Conservation (phyloP, 441 rosid genomes). For the Bocquillonia castaneifolia region DNA sequence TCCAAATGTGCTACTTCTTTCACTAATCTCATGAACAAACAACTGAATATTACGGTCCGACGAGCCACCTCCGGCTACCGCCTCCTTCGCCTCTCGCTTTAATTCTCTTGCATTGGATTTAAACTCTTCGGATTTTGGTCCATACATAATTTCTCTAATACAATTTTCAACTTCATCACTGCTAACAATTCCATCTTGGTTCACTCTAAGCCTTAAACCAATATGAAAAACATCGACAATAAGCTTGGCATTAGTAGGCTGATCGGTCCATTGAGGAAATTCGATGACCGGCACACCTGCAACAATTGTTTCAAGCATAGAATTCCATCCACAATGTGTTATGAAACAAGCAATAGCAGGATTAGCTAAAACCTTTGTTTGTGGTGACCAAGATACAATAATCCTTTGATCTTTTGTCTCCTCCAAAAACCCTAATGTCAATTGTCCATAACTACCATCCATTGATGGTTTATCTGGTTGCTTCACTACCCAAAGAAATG, state of each 20-base stretch:
- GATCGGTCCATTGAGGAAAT: constrained; percentile 78
- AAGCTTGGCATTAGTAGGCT: constrained; percentile 66
- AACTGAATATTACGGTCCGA: constrained; percentile 36
- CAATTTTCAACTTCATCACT: constrained; percentile 29
- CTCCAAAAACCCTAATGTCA: constrained; percentile 52
- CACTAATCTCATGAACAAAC: constrained; percentile 32
- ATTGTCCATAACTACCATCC: constrained; percentile 22
- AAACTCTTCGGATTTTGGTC: constrained; percentile 27
- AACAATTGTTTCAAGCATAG: constrained; percentile 54
- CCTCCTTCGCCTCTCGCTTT: constrained; percentile 33
- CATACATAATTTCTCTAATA: constrained; percentile 26
- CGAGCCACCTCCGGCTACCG: constrained; percentile 34
- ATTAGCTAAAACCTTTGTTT: constrained; percentile 60
- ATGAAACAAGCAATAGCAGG: constrained; percentile 54
- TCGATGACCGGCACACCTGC: constrained; percentile 59
- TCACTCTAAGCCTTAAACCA: constrained; percentile 31
- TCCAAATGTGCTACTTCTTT: neutral
- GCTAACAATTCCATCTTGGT: constrained; percentile 21
- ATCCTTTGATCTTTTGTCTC: constrained; percentile 47
- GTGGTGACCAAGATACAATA: constrained; percentile 69
- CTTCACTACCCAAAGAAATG: constrained; percentile 77
- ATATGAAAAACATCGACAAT: constrained; percentile 31
- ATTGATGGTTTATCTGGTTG: constrained; percentile 23
- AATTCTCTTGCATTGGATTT: constrained; percentile 31
- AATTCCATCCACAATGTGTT: constrained; percentile 89